phyloP scores from a whole-genome alignment of 2,329 filamentous ascomycete species.

The Blastomyces emzantsi region DNA sequence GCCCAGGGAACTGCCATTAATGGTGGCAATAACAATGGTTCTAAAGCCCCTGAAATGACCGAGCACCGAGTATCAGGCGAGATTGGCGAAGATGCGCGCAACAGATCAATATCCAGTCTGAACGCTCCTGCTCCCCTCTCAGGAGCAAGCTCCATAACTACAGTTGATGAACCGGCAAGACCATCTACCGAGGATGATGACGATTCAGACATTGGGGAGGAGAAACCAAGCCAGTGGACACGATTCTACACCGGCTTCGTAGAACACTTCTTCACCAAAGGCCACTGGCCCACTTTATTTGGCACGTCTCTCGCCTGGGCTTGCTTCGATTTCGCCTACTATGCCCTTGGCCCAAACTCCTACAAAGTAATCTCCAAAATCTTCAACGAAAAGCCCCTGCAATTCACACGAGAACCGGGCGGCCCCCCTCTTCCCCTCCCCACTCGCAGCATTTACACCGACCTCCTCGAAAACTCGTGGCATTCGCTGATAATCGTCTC shows the following conservation, averaged over 20 bases:
- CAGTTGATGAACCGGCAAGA: neutral
- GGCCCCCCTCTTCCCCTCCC: neutral
- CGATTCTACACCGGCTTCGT: constrained; percentile 12
- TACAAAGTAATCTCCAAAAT: constrained; percentile 14
- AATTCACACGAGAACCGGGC: constrained; percentile 1
- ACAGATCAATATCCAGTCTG: neutral
- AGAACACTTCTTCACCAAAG: constrained; percentile 15
- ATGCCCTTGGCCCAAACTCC: constrained; percentile 16
- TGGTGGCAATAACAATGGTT: neutral
- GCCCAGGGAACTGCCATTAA: neutral
- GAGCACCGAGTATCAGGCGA: neutral
- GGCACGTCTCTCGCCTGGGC: constrained; percentile 17
- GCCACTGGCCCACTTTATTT: constrained; percentile 15
- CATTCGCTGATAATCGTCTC: constrained; percentile 18
- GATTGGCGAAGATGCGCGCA: neutral
- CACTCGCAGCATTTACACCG: constrained; percentile 12
- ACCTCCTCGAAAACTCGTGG: constrained; percentile 13
- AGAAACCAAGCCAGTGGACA: constrained; percentile 9
- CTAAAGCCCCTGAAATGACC: neutral
- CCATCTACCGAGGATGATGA: neutral
- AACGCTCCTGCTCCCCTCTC: neutral
- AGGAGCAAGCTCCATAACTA: neutral
- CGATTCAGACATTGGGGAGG: neutral
- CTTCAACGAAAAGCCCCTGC: constrained; percentile 13
- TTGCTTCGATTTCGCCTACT: constrained; percentile 18